Base-by-base conservation (phyloP, 148 eudicot genomes). In the Drosera capensis region DNA sequence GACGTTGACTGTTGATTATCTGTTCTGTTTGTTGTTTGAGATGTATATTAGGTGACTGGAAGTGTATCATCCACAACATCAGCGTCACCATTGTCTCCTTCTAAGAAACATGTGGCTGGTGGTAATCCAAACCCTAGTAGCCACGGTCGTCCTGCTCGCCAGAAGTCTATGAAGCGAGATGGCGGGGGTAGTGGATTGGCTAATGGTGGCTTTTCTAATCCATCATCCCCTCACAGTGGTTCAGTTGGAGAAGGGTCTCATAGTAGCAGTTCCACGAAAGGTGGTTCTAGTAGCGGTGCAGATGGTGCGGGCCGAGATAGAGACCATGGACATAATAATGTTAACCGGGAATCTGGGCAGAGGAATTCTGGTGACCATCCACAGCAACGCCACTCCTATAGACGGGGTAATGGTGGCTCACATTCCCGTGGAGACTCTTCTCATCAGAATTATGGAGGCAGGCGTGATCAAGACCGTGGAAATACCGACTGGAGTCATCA, bases 401-500 rank as follows among this genome's bases (percentile, higher is more conserved):
- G 75, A 57, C 72, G 79, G 55, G 77, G 75, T 7, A 61, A 63
- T 54, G 60, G 78, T n/a, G 74, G 74, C 1, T 48, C 68, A 20
- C 87, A 74, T 50, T 59, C 75, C 7, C 84, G 94, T 1, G 79
- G 84, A 26, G 87, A 79, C 14, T 64, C 76, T 46, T 55, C 75
- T 36, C 75, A 80, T 67, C 72, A 71, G 29, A 56, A 54, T 59
- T 61, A 62, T 52, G 74, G 75, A 30, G 71, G 71, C 23, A 74
- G 80, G 50, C 71, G 82, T 20, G 81, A 74, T 59, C 85, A 68
- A 51, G 82, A 82, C 17, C 70, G 81, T 8, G 75, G 71, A 30
- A 86, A 75, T 58, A 75, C 64, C 49, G 87, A 82, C 20, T 82
- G 87, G 93, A 75, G 63, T 50, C 64, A 68, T 38, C 62, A 52